Base-by-base conservation (phyloP, 805 yeast genomes). In the Candida ficus region DNA sequence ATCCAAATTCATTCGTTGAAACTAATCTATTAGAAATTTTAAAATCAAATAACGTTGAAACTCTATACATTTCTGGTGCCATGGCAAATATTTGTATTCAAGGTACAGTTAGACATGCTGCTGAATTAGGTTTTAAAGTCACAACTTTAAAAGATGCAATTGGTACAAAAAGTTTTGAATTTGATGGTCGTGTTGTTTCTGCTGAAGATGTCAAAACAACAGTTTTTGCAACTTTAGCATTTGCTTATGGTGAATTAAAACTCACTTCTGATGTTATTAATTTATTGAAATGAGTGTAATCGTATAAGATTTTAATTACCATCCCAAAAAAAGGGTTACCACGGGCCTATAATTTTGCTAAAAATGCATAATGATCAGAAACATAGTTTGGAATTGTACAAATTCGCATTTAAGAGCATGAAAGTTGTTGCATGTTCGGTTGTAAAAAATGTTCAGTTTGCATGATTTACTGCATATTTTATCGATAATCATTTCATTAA, bases 71-170 rank as follows among this genome's bases (percentile, higher is more conserved):
- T 7, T 32, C 46, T 19, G 53, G 55, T 36, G 50, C 53, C 5
- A 49, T 47, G 52, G 41, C 53, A 3, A 50, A 49, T 13, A 31
- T 50, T 9, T 50, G 53, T 41, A 30, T 50, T 26, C 45, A 50
- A 32, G 55, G 53, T 5, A 49, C 52, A 4, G 43, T 37, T 4
- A 47, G 55, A 45, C 43, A 44, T 14, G 52, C 46, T 13, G 16
- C 35, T 16, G 55, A 50, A 35, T 9, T 43, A 7, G 55, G 53
- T 8, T 50, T 43, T 33, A 42, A 45, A 11, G 46, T 47, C 3
- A 33, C 29, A 9, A 26, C 43, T 4, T 33, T 45, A 29, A 49
- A 35, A 29, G 55, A 50, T 39, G 48, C 53, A 4, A 44, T 50
- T 29, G 39, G 52, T 4, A 43, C 50, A 4, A 43, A 45, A 29